Conservation (phyloP, 441 rosid species). For the Kokia cookei region DNA sequence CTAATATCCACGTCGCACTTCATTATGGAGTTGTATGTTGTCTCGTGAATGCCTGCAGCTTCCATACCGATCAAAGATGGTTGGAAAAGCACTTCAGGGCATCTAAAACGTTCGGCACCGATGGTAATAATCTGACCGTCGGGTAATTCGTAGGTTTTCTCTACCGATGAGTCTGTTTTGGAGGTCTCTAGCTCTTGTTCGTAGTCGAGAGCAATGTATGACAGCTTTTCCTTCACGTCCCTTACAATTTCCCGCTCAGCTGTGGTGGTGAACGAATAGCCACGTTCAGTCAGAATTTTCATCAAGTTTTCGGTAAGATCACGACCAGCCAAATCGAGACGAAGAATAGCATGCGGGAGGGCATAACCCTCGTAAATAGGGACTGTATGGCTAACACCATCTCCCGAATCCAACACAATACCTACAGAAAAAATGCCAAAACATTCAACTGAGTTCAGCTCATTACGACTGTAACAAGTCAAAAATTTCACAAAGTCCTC, state of each 20-base stretch:
- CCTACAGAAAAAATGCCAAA: too few relatives aligned
- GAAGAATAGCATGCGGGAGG: constrained; percentile 72
- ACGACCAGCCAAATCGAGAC: constrained; percentile 77
- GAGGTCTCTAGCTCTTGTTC: constrained; percentile 76
- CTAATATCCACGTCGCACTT: constrained; percentile 75
- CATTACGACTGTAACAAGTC: too few relatives aligned
- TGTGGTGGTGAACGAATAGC: constrained; percentile 76
- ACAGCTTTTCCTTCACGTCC: constrained; percentile 76
- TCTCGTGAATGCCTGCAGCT: constrained; percentile 70
- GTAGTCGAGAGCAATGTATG: constrained; percentile 68
- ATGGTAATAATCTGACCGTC: constrained; percentile 78
- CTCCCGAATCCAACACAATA: constrained; percentile 73
- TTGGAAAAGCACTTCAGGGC: too few relatives aligned
- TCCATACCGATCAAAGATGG: neutral
- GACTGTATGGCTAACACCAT: constrained; percentile 73
- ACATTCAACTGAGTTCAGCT: too few relatives aligned
- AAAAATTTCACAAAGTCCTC: too few relatives aligned
- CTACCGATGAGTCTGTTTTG: constrained; percentile 64
- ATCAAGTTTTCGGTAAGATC: constrained; percentile 64
- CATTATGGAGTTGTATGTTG: constrained; percentile 72
- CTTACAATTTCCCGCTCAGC: constrained; percentile 81
- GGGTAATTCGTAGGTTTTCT: constrained; percentile 67
- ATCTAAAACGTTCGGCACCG: constrained; percentile 66
- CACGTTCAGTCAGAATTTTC: constrained; percentile 81
- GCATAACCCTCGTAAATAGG: constrained; percentile 76